A percentile compares a stretch with the other conserved stretches of the same genome.
phyloP scores from a whole-genome alignment of 2,329 filamentous ascomycete genomes.

The Escovopsis sp. region DNA sequence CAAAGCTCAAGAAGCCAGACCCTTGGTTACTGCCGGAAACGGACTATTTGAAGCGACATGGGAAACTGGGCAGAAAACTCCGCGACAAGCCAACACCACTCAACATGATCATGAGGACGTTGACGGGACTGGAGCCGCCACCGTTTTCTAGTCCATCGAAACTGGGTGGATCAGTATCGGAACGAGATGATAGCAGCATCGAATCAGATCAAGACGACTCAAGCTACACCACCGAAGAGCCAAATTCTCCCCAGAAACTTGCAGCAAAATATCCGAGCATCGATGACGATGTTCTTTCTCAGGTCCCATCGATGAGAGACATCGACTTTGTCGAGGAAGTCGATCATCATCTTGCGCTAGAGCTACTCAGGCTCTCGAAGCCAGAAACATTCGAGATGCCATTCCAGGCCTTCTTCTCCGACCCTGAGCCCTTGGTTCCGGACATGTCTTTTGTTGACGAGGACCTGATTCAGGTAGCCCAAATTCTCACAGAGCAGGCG shows the following conservation, averaged over 20 bases:
- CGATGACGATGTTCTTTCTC: slow-evolving; percentile 40
- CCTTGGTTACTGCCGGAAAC: slow-evolving; percentile 28
- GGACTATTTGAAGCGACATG: slow-evolving; percentile 33
- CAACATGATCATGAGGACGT: slow-evolving; percentile 13
- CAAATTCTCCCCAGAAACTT: slow-evolving; percentile 35
- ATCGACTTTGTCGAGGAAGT: slow-evolving; percentile 30
- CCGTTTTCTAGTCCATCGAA: slow-evolving; percentile 22
- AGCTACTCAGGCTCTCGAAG: slow-evolving; percentile 33
- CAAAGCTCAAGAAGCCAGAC: slow-evolving; percentile 13
- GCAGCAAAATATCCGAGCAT: slow-evolving; percentile 24
- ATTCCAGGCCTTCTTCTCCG: slow-evolving; percentile 41
- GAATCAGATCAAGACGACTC: slow-evolving; percentile 42
- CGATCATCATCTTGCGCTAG: slow-evolving; percentile 32
- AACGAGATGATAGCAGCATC: slow-evolving; percentile 34
- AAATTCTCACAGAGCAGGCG: slow-evolving; percentile 58
- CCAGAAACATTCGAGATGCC: slow-evolving; percentile 34
- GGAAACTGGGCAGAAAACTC: slow-evolving; percentile 24
- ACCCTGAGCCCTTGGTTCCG: slow-evolving; percentile 38
- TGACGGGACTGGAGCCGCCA: slow-evolving; percentile 14
- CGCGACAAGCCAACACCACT: slow-evolving; percentile 13
- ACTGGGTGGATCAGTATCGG: slow-evolving; percentile 22
- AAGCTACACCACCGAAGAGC: slow-evolving; percentile 34
- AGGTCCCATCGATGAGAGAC: slow-evolving; percentile 37
- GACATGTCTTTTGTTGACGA: slow-evolving; percentile 36
- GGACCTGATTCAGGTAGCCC: slow-evolving; percentile 51